These are phyloP conservation scores for Friedmanniomyces endolithicus DNA, from an alignment of 495 filamentous ascomycete genomes.

Conservation along the genomic window DNA sequence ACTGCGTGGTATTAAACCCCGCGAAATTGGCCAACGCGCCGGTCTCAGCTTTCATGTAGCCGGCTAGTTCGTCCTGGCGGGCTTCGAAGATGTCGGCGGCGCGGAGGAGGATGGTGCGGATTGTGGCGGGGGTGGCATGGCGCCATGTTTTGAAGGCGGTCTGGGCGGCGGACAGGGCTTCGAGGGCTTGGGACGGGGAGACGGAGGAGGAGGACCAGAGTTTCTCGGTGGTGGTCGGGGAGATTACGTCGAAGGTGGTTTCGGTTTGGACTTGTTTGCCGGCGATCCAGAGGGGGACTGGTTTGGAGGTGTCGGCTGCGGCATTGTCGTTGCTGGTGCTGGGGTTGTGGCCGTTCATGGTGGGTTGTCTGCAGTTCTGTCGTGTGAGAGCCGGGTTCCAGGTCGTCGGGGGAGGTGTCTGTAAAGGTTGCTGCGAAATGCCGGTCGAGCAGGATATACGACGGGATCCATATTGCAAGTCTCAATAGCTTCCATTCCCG, in stretches of 20 bases:
- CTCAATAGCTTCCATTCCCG: too few relatives aligned
- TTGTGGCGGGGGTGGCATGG: slow-evolving; percentile 44
- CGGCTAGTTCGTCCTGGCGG: slow-evolving; percentile 49
- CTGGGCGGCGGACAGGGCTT: slow-evolving; percentile 52
- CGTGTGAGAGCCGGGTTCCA: not conserved
- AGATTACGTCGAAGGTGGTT: slow-evolving; percentile 53
- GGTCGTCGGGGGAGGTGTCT: not conserved
- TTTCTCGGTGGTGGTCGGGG: slow-evolving; percentile 49
- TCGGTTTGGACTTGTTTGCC: slow-evolving; percentile 50
- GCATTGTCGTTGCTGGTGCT: not conserved
- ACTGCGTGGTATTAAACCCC: slow-evolving; percentile 46
- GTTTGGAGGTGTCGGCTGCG: slow-evolving; percentile 5
- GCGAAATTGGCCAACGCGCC: slow-evolving; percentile 36
- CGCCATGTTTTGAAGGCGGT: slow-evolving; percentile 62
- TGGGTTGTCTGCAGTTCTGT: not conserved
- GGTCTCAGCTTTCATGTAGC: slow-evolving; percentile 58
- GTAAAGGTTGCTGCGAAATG: not conserved
- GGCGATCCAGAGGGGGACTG: slow-evolving; percentile 60
- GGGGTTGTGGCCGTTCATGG: slow-evolving; percentile 11
- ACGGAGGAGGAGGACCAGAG: slow-evolving; percentile 52
- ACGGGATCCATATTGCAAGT: too few relatives aligned
- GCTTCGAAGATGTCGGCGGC: slow-evolving; percentile 54
- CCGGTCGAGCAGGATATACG: too few relatives aligned
- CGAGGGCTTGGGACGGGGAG: slow-evolving; percentile 46
- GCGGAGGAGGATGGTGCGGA: slow-evolving; percentile 59